Conservation (phyloP, 192 early-diverging fungal species). For the Coemansia sp. region DNA sequence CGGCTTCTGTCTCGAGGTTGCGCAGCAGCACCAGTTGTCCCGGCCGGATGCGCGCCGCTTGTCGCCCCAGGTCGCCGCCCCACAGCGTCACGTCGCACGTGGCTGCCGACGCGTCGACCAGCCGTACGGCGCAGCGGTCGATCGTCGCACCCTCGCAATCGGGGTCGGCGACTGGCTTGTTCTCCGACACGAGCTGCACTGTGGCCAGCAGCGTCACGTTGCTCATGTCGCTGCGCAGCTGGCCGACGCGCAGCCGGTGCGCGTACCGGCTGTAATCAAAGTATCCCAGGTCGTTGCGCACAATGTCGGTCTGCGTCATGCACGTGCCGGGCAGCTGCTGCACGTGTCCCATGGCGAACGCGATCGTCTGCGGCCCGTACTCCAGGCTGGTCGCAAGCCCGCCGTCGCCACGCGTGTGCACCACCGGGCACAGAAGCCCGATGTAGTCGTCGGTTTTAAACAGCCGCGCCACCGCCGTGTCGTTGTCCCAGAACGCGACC, state of each 20-base stretch:
- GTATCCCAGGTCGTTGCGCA: slow-evolving; percentile 32
- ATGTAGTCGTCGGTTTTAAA: slow-evolving; percentile 34
- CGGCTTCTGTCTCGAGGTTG: slow-evolving; percentile 24
- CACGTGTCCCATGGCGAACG: slow-evolving; percentile 24
- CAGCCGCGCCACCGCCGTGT: slow-evolving; percentile 21
- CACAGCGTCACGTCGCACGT: slow-evolving; percentile 46
- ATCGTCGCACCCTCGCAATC: not conserved
- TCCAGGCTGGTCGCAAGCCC: slow-evolving; percentile 10
- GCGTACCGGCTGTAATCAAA: slow-evolving; percentile 41
- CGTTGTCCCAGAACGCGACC: slow-evolving; percentile 32
- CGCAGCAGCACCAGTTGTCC: slow-evolving; percentile 45
- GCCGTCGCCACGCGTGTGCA: not conserved
- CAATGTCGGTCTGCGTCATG: slow-evolving; percentile 24
- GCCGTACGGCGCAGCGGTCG: slow-evolving; percentile 40
- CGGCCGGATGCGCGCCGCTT: slow-evolving; percentile 27
- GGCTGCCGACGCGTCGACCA: slow-evolving; percentile 34
- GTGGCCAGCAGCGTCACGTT: slow-evolving; percentile 37
- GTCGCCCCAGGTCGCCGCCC: slow-evolving; percentile 28
- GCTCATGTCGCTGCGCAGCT: slow-evolving; percentile 29
- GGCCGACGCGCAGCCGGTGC: slow-evolving; percentile 23
- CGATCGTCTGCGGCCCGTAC: slow-evolving; percentile 45
- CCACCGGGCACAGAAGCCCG: slow-evolving; percentile 32
- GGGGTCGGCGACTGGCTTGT: slow-evolving; percentile 21
- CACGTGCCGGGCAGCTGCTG: not conserved
- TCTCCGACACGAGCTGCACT: slow-evolving; percentile 44